These are phyloP conservation scores for Guyanaporus albipodus DNA, from an alignment of 768 basidiomycete species.

Conservation along the genomic window DNA sequence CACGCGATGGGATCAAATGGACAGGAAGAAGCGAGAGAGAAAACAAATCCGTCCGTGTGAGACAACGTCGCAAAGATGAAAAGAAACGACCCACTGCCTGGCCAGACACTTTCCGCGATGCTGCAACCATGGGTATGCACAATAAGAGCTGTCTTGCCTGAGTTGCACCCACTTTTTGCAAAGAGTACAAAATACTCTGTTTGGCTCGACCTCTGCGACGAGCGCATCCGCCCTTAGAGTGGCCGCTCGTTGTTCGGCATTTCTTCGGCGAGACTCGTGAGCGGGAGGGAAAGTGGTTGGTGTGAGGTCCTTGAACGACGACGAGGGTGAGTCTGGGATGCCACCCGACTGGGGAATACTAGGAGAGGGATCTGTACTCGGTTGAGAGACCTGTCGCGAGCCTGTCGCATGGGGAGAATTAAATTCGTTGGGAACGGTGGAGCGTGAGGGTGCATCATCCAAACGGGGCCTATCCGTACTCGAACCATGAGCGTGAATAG, in stretches of 20 bases:
- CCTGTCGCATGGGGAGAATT: constrained; percentile 22
- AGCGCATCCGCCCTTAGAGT: constrained; percentile 62
- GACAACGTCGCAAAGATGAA: not conserved
- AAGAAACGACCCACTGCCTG: constrained; percentile 51
- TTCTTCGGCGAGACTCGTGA: constrained; percentile 66
- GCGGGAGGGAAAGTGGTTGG: constrained; percentile 52
- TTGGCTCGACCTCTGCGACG: constrained; percentile 68
- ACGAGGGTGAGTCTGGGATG: constrained; percentile 29
- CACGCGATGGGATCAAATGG: constrained; percentile 1
- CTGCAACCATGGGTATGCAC: constrained; percentile 79
- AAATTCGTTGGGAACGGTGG: constrained; percentile 25
- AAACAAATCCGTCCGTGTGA: constrained; percentile 9
- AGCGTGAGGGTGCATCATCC: constrained; percentile 30
- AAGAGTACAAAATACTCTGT: constrained; percentile 67
- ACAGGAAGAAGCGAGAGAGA: constrained; percentile 1
- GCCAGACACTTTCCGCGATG: constrained; percentile 73
- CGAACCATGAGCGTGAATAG: not conserved
- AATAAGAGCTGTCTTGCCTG: constrained; percentile 72
- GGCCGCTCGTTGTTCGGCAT: constrained; percentile 76
- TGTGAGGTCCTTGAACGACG: constrained; percentile 56
- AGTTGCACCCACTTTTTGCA: constrained; percentile 85
- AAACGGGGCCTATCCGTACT: constrained; percentile 4
- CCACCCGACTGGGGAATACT: constrained; percentile 12
- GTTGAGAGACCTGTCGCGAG: constrained; percentile 15
- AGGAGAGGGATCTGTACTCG: constrained; percentile 5